Conservation (phyloP, 441 rosid genomes). For the Euphorbia corollata region DNA sequence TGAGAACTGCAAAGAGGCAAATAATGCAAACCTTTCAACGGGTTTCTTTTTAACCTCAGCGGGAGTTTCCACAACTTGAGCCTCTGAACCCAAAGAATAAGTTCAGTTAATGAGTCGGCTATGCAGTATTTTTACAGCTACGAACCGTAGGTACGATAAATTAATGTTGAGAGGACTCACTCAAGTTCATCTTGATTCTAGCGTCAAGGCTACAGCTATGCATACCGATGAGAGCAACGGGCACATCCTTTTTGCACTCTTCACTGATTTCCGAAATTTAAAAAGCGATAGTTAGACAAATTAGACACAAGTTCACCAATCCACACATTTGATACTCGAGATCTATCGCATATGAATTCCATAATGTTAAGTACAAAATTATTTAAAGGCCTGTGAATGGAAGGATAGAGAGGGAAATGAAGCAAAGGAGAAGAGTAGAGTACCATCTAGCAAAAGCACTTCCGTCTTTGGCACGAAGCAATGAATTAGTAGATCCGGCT, state of each 20-base stretch:
- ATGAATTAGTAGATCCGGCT: constrained; percentile 23
- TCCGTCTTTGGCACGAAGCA: constrained; percentile 65
- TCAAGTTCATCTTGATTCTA: constrained; percentile 65
- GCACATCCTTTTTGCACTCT: constrained; percentile 61
- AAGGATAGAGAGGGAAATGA: no score
- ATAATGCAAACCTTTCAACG: constrained; percentile 42
- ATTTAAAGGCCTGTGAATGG: no score
- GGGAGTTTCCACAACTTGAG: constrained; percentile 62
- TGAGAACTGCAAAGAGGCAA: background rate
- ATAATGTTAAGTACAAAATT: no score
- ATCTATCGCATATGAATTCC: background rate
- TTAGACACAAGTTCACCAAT: background rate
- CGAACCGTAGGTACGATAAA: no score
- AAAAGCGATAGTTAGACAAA: background rate
- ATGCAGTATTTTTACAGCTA: background rate
- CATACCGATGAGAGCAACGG: constrained; percentile 70
- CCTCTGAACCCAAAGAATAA: constrained; percentile 33
- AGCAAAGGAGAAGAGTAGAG: background rate
- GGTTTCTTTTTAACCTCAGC: constrained; percentile 63
- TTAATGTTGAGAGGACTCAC: constrained; percentile 23
- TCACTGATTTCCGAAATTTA: constrained; percentile 36
- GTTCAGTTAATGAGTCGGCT: background rate
- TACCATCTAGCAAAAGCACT: constrained; percentile 83
- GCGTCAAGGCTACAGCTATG: constrained; percentile 87
- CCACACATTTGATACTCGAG: background rate